A percentile compares a stretch with the other conserved stretches of the same genome.
Conservation (phyloP, 2,329 filamentous ascomycete genomes). For the Mycocentrospora acerina region DNA sequence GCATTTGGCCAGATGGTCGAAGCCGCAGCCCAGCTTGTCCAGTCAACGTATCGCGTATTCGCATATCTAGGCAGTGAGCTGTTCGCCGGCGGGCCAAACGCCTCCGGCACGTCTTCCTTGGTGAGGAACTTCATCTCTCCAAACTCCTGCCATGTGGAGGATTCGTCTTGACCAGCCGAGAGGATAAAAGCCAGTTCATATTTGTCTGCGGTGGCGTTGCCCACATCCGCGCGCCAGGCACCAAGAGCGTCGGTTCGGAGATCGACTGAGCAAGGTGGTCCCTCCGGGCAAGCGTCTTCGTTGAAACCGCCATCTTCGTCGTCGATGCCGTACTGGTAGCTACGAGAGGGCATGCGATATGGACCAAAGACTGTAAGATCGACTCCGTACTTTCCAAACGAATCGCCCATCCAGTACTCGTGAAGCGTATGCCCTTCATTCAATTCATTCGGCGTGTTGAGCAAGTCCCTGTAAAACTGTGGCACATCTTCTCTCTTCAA, state of each 20-base stretch:
- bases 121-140: conserved; percentile 56
- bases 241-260: conserved; percentile 53
- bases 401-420: conserved; percentile 62
- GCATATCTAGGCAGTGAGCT: conserved; percentile 50
- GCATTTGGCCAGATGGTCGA: conserved; percentile 58
- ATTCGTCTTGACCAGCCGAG: conserved; percentile 58
- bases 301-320: conserved; percentile 49
- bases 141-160: conserved; percentile 59
- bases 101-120: conserved; percentile 51
- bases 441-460: conserved; percentile 53
- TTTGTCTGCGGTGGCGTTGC: conserved; percentile 49
- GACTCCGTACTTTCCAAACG: conserved; percentile 55
- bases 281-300: conserved; percentile 49
- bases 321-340: conserved; percentile 56
- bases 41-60: conserved; percentile 54
- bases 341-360: conserved; percentile 51
- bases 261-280: conserved; percentile 49
- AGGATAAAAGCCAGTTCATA: conserved; percentile 58
- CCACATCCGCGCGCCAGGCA: conserved; percentile 55
- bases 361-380: conserved; percentile 56
- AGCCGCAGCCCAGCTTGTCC: conserved; percentile 57
- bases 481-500: conserved; percentile 52
- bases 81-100: conserved; percentile 53
- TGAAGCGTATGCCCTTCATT: conserved; percentile 57
- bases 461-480: conserved; percentile 53